phyloP scores from a whole-genome alignment of 371 early-diverging fungal genomes.

The Lichtheimia corymbifera region DNA sequence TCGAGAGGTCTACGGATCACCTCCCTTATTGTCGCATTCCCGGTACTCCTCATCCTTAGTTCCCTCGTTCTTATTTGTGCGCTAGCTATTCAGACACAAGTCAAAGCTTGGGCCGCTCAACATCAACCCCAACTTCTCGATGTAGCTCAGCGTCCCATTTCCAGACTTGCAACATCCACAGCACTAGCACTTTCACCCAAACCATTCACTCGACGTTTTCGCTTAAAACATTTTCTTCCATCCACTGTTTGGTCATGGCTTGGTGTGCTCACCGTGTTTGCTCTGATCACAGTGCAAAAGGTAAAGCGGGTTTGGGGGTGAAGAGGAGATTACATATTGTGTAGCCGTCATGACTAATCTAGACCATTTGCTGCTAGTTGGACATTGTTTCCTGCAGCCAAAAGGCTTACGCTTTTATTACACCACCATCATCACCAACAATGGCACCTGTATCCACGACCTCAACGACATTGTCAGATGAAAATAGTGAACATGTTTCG shows the following conservation, averaged over 20 bases:
- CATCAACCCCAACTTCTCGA: conserved; percentile 3
- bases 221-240: conserved; percentile 1
- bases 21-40: conserved; percentile 21
- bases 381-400: conserved; percentile 4
- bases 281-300: conserved; percentile 9
- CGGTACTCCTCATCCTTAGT: conserved; percentile 20
- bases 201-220: conserved; percentile 7
- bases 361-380: background rate
- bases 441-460: background rate
- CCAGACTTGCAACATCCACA: conserved; percentile 12
- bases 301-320: conserved; percentile 9
- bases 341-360: background rate
- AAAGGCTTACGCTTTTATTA: conserved; percentile 3
- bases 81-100: conserved; percentile 15
- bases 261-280: conserved; percentile 8
- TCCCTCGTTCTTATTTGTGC: conserved; percentile 19
- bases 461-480: background rate
- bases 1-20: conserved; percentile 21
- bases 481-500: background rate
- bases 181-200: conserved; percentile 12
- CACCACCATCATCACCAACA: background rate
- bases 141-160: conserved; percentile 5
- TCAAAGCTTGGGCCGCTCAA: conserved; percentile 14
- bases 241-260: conserved; percentile 8
- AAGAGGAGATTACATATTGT: conserved; percentile 3